These are phyloP conservation scores for Nadsonia starkeyi-henricii DNA, from an alignment of 1,139 yeast species.

Conservation along the genomic window DNA sequence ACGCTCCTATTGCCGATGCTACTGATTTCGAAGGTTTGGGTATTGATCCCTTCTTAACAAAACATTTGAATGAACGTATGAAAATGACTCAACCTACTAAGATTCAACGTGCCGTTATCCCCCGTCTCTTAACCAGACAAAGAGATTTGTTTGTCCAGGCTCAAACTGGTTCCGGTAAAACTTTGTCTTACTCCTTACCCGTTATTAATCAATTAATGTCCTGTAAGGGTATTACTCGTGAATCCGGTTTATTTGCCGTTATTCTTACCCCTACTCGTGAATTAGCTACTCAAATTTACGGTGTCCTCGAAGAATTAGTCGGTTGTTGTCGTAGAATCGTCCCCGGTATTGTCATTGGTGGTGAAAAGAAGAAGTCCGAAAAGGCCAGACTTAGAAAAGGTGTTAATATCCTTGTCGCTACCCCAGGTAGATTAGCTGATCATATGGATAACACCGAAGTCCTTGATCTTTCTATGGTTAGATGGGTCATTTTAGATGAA, in stretches of 20 bases:
- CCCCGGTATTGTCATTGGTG: constrained; percentile 90
- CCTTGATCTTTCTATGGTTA: constrained; percentile 53
- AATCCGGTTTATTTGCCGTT: constrained; percentile 78
- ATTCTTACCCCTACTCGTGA: constrained; percentile 90
- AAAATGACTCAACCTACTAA: constrained; percentile 62
- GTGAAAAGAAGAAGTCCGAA: constrained; percentile 85
- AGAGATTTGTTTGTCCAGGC: constrained; percentile 78
- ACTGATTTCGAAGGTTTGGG: constrained; percentile 63
- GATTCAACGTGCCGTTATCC: constrained; percentile 75
- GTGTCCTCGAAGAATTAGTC: constrained; percentile 53
- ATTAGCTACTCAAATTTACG: constrained; percentile 80
- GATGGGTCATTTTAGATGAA: constrained; percentile 84
- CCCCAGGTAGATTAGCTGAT: constrained; percentile 86
- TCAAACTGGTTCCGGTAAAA: constrained; percentile 93
- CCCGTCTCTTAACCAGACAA: constrained; percentile 38
- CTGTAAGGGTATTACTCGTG: constrained; percentile 39
- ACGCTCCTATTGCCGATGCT: constrained; percentile 68
- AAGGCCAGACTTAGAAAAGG: constrained; percentile 86
- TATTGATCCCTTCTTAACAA: constrained; percentile 37
- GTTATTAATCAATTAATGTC: constrained; percentile 60
- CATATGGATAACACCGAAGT: constrained; percentile 81
- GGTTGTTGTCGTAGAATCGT: constrained; percentile 40
- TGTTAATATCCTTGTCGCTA: constrained; percentile 74
- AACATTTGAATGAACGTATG: constrained; percentile 45
- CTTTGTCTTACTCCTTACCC: constrained; percentile 74